Base-by-base conservation (phyloP, 106 monocot genomes). In the Amphibolis antarctica region DNA sequence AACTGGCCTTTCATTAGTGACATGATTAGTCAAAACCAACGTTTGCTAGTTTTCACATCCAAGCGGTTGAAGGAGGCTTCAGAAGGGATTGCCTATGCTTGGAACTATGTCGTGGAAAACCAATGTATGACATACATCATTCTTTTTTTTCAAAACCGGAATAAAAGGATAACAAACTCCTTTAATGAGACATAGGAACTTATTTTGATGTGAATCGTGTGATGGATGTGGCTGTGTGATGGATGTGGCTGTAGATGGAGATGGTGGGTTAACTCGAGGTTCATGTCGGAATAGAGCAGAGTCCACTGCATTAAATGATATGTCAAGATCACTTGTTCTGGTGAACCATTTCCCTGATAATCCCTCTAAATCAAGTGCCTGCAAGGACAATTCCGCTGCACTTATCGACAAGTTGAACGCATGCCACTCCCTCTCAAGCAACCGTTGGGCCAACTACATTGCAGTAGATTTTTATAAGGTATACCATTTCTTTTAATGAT, bases 391-490 rank as follows among this genome's bases (percentile, higher is more conserved):
- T 48, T 86, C 86, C 9, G 75, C 79, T 0, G 72, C 84, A 17
- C 92, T 92, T 18, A 25, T 78, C 14, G 64, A 64, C 77, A 87
- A 79, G 92, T 53, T 92, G 1, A 70, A 79, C 22, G 78, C 84
- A 10, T 92, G 92, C 53, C 79, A 82, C 48, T 45, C 46, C 45
- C 44, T 31, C 12, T 91, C 84, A 12, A 77, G 55, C 17, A 82
- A 80, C 31, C 76, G 92, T 21, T 92, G 86, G 86, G 69, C 92
- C 29, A 92, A 92, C 66, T 92, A 82, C 70, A 81, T 92, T 5
- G 79, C 92, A 17, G 92, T 92, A 1, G 87, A 92, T 25, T 74
- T 74, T 42, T 74, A 74, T 60, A 74, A 62, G 74, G 74, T 74
- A 70, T 1, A 42, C n/a, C 9, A 5, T n/a, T n/a, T 56, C 23